Evolutionary conservation across 768 basidiomycete species (phyloP), one percentile per base, ranked within the genome.

Genomic region (Coprinopsis marcescibilis): DNA sequence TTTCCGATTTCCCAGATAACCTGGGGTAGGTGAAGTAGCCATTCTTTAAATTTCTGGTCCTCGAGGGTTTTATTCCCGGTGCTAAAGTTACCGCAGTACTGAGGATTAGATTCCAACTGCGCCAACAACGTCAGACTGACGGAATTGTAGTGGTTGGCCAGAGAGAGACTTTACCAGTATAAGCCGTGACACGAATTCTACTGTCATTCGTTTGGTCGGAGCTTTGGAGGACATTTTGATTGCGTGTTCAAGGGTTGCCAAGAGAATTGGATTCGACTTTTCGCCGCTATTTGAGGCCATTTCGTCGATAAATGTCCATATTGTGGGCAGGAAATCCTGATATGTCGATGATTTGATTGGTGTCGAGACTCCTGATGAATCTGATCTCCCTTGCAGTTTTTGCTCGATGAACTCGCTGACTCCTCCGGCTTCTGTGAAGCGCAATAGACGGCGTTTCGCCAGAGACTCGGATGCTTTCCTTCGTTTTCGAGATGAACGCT

Each of bases 1-100:
- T 63, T 64, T 2, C 85, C 84, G 8, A 86, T 62, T 61, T 97
- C 93, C 94, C 94, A 97, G 3, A 97, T 68, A 4, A 75, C 73
- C 63, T 80, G 84, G 0, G 93, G 90, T 35, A 96, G 73, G 52
- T 85, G 80, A 21, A 74, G 61, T 14, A 91, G 53, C 91, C 93
- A 96, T 17, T 74, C 74, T 42, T 71, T 65, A 30, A 84, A 62
- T 43, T 64, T 69, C 25, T 55, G 48, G 53, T 59, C 51, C 46
- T 63, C 53, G 41, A 55, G 59, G 38, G 53, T 44, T 39, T 57
- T 55, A 7, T 54, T 48, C 26, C 62, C 65, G 17, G 72, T 52
- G 12, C 61, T 64, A 55, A 84, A 77, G 19, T 58, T 48, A 4
- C 83, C 83, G 3, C 46, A 55, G 55, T 81, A 84, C 36, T 71